phyloP scores from a whole-genome alignment of 345 rosid species.

The Carallia brachiata region DNA sequence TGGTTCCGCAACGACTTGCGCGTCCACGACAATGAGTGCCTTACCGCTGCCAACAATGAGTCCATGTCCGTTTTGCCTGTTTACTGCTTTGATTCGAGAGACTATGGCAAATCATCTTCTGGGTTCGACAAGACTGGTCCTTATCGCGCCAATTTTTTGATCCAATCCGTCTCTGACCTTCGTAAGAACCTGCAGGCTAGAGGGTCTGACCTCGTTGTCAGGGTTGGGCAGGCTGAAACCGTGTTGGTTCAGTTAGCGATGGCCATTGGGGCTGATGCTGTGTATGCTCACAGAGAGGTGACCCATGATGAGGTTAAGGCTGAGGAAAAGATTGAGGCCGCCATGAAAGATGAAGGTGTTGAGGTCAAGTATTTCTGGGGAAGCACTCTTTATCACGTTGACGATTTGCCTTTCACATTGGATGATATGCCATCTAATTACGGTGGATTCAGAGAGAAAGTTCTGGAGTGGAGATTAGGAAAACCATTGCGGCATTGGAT shows the following conservation, averaged over 20 bases:
- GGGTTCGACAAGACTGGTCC: slow-evolving; percentile 94
- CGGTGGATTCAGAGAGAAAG: slow-evolving; percentile 76
- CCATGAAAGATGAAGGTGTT: slow-evolving; percentile 86
- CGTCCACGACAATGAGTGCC: slow-evolving; percentile 87
- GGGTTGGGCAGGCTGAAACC: slow-evolving; percentile 78
- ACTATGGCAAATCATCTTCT: slow-evolving; percentile 81
- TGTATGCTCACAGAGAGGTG: slow-evolving; percentile 86
- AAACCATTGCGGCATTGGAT: slow-evolving; percentile 75
- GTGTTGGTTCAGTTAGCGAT: slow-evolving; percentile 79
- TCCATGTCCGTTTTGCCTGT: slow-evolving; percentile 86
- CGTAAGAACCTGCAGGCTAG: slow-evolving; percentile 81
- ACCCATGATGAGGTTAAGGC: slow-evolving; percentile 81
- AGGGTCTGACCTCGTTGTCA: slow-evolving; percentile 89
- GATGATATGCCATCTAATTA: slow-evolving; percentile 81
- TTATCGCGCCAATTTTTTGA: slow-evolving; percentile 73
- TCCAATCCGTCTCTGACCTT: slow-evolving; percentile 89
- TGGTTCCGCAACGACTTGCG: slow-evolving; percentile 98
- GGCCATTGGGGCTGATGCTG: slow-evolving; percentile 88
- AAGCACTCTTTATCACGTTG: slow-evolving; percentile 83
- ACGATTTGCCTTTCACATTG: slow-evolving; percentile 87
- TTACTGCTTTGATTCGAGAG: slow-evolving; percentile 94
- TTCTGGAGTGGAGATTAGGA: slow-evolving; percentile 78
- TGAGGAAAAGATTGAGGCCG: slow-evolving; percentile 80
- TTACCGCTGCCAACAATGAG: slow-evolving; percentile 75
- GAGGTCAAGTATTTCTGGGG: slow-evolving; percentile 97